Percentiles rank a stretch among this genome's conserved stretches.
Evolutionary conservation across 768 basidiomycete species (phyloP).

Genomic region (Hemileccinum rubropunctum): DNA sequence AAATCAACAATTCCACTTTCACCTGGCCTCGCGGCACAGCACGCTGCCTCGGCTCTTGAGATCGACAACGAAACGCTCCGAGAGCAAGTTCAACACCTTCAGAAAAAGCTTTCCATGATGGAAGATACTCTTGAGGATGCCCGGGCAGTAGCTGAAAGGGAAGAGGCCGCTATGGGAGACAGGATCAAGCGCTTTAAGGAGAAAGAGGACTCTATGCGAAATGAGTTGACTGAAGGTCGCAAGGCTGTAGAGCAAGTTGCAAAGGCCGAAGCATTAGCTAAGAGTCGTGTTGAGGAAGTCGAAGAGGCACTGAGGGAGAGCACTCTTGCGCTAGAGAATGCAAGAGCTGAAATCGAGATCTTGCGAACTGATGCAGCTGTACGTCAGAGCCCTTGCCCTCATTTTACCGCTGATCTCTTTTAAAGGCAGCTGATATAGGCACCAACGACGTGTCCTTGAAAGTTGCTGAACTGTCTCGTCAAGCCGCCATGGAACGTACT

Average conservation of each 20-base stretch:
- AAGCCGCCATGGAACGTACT: conserved; percentile 48
- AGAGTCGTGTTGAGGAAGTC: conserved; percentile 73
- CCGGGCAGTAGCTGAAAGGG: conserved; percentile 64
- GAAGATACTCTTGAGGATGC: conserved; percentile 88
- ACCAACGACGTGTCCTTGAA: conserved; percentile 44
- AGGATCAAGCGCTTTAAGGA: conserved; percentile 68
- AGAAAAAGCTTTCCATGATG: conserved; percentile 67
- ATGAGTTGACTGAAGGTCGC: conserved; percentile 66
- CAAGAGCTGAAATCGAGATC: conserved; percentile 85
- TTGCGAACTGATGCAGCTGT: conserved; percentile 72
- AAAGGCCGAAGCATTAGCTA: conserved; percentile 60
- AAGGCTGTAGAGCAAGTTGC: conserved; percentile 61
- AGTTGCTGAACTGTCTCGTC: conserved; percentile 45
- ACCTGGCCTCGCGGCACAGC: conserved; percentile 34
- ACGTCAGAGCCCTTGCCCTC: conserved; percentile 29
- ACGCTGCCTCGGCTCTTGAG: conserved; percentile 68
- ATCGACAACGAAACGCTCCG: conserved; percentile 94
- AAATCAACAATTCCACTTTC: conserved; percentile 31
- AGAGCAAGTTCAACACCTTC: conserved; percentile 87
- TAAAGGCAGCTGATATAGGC: conserved; percentile 47
- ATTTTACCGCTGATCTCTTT: conserved; percentile 10
- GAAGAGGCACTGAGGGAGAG: conserved; percentile 90
- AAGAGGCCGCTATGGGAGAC: conserved; percentile 62
- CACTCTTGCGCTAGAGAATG: conserved; percentile 82
- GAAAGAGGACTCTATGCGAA: conserved; percentile 66